phyloP scores from a whole-genome alignment of 2,329 filamentous ascomycete genomes.

The Aspergillus sergii region DNA sequence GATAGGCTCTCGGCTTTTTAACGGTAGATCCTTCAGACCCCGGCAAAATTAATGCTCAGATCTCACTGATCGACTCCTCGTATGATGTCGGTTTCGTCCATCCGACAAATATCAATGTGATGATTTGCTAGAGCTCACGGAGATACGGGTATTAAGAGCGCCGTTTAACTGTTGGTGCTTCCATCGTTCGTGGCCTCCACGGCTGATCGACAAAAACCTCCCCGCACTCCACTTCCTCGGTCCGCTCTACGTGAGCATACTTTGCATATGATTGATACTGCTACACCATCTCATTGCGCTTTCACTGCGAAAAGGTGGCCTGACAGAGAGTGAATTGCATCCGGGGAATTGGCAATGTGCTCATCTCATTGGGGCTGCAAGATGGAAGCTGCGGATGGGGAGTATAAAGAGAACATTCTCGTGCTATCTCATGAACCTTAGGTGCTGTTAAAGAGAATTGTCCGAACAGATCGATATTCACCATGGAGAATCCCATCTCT shows the following conservation, averaged over 20 bases:
- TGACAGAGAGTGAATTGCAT: neutral
- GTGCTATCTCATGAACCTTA: too few relatives aligned
- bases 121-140: neutral
- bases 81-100: conserved; percentile 1
- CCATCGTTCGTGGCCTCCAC: neutral
- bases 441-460: neutral
- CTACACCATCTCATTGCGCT: neutral
- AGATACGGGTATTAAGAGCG: neutral
- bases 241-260: neutral
- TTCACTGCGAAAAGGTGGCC: neutral
- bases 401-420: neutral
- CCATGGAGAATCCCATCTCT: conserved; percentile 14
- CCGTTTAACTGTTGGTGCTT: neutral
- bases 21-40: neutral
- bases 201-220: conserved; percentile 8
- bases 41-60: neutral
- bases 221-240: conserved; percentile 2
- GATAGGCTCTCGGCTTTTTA: neutral
- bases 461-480: neutral
- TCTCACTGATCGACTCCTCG: neutral
- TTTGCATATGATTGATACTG: conserved; percentile 6
- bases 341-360: neutral
- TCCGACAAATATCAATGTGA: neutral
- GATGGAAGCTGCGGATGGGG: neutral
- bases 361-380: neutral